A percentile compares a stretch with the other conserved stretches of the same genome.
These are phyloP conservation scores for Cicer cuneatum DNA, from an alignment of 306 rosid genomes.

Conservation along the genomic window DNA sequence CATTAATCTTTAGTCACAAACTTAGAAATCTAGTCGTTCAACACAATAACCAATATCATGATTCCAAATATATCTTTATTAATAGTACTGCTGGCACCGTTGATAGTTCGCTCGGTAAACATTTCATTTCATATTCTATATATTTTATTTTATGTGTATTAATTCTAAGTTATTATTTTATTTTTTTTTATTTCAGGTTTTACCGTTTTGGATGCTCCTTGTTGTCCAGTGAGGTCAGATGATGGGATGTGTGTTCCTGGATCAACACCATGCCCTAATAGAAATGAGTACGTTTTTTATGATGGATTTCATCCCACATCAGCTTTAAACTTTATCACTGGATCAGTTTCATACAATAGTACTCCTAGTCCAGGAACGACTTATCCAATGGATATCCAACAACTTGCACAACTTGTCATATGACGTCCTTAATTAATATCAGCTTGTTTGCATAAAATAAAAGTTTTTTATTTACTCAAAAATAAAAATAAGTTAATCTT, in stretches of 20 bases:
- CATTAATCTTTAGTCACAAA: conserved; percentile 35
- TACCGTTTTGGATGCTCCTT: not conserved
- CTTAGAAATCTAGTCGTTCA: conserved; percentile 45
- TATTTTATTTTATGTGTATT: too few relatives aligned
- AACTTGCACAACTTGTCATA: too few relatives aligned
- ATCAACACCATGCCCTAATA: conserved; percentile 43
- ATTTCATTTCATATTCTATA: too few relatives aligned
- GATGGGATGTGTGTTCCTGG: conserved; percentile 45
- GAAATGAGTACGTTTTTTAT: conserved; percentile 44
- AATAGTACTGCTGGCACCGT: not conserved
- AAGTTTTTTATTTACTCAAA: too few relatives aligned
- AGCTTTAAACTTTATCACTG: conserved; percentile 19
- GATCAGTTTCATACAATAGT: not conserved
- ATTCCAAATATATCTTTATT: conserved; percentile 50
- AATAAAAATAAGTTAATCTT: too few relatives aligned
- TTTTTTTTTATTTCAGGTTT: conserved; percentile 46
- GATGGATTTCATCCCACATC: conserved; percentile 49
- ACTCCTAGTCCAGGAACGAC: not conserved
- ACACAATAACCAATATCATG: conserved; percentile 16
- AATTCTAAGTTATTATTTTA: too few relatives aligned
- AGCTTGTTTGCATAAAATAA: too few relatives aligned
- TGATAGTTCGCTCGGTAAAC: conserved; percentile 15
- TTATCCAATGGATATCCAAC: conserved; percentile 46
- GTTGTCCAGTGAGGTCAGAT: conserved; percentile 28
- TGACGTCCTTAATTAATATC: too few relatives aligned